Base-by-base conservation (phyloP, 2,329 filamentous ascomycete species). In the Alternaria angustiovoidea region DNA sequence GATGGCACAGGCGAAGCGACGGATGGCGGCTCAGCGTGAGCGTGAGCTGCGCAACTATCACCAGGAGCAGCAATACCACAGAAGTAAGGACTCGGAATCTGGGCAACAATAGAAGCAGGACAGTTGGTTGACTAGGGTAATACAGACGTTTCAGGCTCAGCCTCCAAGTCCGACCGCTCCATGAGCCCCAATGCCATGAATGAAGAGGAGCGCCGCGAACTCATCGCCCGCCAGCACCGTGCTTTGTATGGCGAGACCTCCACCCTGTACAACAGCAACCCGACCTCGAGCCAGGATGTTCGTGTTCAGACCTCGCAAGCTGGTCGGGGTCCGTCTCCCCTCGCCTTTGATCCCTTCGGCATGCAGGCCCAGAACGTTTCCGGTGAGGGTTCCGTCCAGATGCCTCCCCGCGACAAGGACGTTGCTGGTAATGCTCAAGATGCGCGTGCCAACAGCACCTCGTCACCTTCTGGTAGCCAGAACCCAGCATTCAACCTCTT, bases 41-140 rank as follows among this genome's bases (percentile, higher is more conserved):
- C 92, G 94, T 82, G 95, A 99, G 85, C 90, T 99, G 81, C 93
- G 95, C 82, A 99, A 98, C 84, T 97, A 98, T 84, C 95, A 99
- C 84, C 96, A 97, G 84, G 95, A 99, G 88, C 95, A 99, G 88
- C 95, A 99, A 89, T 98, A 96, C 84, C 96, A 98, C 86, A 90
- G 94, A 92, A 97, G 95, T 98, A 92, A 89, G 91, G 89, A 89
- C 81, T 87, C 88, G 87, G 86, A 85, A 87, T 88, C 86, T 87
- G 88, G 91, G 89, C 87, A 87, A 84, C 79, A 83, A 81, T 83
- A 78, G 75, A 72, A 68, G 70, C 70, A 75, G 73, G 71, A 72
- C 67, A 71, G 71, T 65, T 76, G 73, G 76, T 79, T 81, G 76
- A 80, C 77, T 83, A 88, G 86, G 86, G 82, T 88, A 80, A 88